A percentile compares a stretch with the other conserved stretches of the same genome.
phyloP scores from a whole-genome alignment of 345 rosid species.

The Aquilaria sinensis region DNA sequence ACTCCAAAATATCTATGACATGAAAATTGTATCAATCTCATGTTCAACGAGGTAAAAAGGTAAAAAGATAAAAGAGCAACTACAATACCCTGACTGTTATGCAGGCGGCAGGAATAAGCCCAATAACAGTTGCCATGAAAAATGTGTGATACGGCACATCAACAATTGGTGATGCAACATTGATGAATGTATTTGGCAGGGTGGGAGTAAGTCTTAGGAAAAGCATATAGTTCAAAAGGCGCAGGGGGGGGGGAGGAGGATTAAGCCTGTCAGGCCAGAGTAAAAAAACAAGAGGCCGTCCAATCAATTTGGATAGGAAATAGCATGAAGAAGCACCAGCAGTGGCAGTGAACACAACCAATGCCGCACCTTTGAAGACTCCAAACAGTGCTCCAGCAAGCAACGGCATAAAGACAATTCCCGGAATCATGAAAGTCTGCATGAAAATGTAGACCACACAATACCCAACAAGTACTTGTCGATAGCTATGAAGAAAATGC shows the following conservation, averaged over 20 bases:
- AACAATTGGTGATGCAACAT: no score
- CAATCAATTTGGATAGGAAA: slow-evolving; percentile 77
- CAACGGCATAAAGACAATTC: slow-evolving; percentile 87
- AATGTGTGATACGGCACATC: no score
- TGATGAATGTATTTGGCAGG: no score
- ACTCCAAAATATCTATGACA: no score
- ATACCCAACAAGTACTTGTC: background rate
- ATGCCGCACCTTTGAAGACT: slow-evolving; percentile 72
- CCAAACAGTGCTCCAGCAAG: slow-evolving; percentile 97
- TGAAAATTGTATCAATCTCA: no score
- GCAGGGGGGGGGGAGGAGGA: slow-evolving; percentile 75
- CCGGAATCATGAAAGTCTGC: slow-evolving; percentile 94
- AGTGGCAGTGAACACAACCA: slow-evolving; percentile 20
- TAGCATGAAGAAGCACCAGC: slow-evolving; percentile 97
- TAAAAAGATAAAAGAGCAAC: background rate
- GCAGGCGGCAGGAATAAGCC: slow-evolving; percentile 86
- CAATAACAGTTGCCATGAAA: slow-evolving; percentile 53
- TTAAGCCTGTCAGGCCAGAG: slow-evolving; percentile 95
- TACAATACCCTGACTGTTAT: slow-evolving; percentile 75
- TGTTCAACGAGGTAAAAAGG: no score
- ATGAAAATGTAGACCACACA: no score
- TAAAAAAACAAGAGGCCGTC: slow-evolving; percentile 68
- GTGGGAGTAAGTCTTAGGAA: no score
- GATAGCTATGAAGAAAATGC: slow-evolving; percentile 61
- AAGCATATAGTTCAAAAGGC: no score